Conservation (phyloP, 2,329 filamentous ascomycete species). For the Aspergillus udagawae region DNA sequence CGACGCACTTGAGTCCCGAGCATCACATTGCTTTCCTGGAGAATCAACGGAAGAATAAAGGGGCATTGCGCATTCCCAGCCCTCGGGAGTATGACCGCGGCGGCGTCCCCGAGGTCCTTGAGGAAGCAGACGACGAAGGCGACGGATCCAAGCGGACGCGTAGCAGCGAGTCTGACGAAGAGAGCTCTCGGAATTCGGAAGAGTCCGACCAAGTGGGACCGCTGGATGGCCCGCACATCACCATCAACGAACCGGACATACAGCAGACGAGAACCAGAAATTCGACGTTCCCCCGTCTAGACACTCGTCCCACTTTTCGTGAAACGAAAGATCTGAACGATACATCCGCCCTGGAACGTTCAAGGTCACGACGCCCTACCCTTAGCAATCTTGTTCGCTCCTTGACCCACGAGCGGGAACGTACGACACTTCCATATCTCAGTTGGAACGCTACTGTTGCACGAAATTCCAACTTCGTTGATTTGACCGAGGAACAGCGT, state of each 20-base stretch:
- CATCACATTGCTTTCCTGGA: conserved; percentile 87
- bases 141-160: conserved; percentile 16
- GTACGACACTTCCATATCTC: conserved; percentile 73
- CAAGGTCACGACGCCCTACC: conserved; percentile 26
- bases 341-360: conserved; percentile 19
- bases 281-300: conserved; percentile 36
- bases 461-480: conserved; percentile 87
- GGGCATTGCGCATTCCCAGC: conserved; percentile 81
- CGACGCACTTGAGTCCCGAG: conserved; percentile 56
- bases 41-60: conserved; percentile 71
- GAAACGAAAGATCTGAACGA: conserved; percentile 30
- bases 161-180: conserved; percentile 21
- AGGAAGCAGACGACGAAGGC: conserved; percentile 40
- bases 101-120: conserved; percentile 61
- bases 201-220: conserved; percentile 21
- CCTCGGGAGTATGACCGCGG: conserved; percentile 87
- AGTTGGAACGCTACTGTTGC: conserved; percentile 91
- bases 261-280: conserved; percentile 30
- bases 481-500: conserved; percentile 81
- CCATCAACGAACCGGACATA: conserved; percentile 45
- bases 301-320: conserved; percentile 32
- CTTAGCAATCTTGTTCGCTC: conserved; percentile 32
- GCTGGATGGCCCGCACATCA: conserved; percentile 40
- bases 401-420: conserved; percentile 33
- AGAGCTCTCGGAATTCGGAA: conserved; percentile 13